Evolutionary conservation across 1,139 yeast genomes (phyloP), one percentile per base, ranked within the genome.

Genomic region (Yamadazyma triangularis): DNA sequence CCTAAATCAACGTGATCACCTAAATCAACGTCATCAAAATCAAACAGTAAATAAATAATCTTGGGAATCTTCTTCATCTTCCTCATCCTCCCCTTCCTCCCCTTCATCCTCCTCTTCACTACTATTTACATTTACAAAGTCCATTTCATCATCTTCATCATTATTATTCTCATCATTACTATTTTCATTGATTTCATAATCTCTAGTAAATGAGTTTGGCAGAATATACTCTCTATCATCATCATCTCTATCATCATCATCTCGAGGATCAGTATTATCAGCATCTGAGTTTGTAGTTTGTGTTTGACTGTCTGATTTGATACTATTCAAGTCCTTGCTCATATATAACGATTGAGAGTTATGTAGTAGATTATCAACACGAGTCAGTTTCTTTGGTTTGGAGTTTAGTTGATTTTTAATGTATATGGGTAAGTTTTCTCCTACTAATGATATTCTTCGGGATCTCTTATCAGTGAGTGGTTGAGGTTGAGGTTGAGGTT

Each of bases 221-320:
- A 60, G 69, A 15, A 64, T 56, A 37, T 66, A 65, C 37, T 64
- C 71, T 32, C 51, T 55, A 28, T 64, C 67, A 19, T 54, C 60
- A n/a, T n/a, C n/a, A 9, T 48, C 49, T 11, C 45, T 52, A 13
- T 55, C 61, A 2, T 51, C 60, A n/a, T 48, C 49, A 12, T 47
- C 54, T 11, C 50, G 41, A 16, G 41, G 42, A 2, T 11, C 18
- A 8, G 29, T 23, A 23, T 32, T 32, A 12, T 37, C 42, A n/a
- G 45, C 40, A 6, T 42, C 41, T 2, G 41, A 36, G 9, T 44
- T 35, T n/a, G 35, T 32, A 12, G 28, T 27, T 15, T 18, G 15
- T 15, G 39, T 38, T 11, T 36, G 40, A 8, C 38, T 28, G 13
- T 36, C 43, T 8, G 46, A 37, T 13, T 32, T 38, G 3, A 35